Conservation (phyloP, 2,329 filamentous ascomycete species). For the Mollisia scopiformis region DNA sequence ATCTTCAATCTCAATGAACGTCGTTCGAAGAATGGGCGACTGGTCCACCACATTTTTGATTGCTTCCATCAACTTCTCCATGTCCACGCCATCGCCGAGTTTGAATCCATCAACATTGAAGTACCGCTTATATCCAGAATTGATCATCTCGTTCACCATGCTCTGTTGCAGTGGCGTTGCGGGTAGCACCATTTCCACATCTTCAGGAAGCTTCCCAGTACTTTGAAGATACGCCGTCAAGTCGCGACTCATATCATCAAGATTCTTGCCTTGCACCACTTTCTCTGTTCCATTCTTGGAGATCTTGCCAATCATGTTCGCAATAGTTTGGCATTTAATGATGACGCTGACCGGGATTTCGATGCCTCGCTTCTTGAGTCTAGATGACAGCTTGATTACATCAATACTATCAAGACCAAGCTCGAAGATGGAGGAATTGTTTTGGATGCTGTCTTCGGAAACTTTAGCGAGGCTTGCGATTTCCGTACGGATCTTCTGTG, state of each 20-base stretch:
- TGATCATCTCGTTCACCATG: conserved; percentile 81
- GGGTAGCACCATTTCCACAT: conserved; percentile 66
- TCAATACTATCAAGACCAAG: conserved; percentile 93
- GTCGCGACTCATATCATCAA: conserved; percentile 34
- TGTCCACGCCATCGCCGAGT: conserved; percentile 56
- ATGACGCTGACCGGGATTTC: conserved; percentile 73
- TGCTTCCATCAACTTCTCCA: conserved; percentile 58
- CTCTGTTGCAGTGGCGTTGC: conserved; percentile 85
- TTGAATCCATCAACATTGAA: conserved; percentile 83
- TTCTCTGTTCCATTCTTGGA: conserved; percentile 11
- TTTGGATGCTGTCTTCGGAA: conserved; percentile 52
- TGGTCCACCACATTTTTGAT: conserved; percentile 61
- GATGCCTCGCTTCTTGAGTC: conserved; percentile 64
- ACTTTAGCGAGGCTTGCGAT: conserved; percentile 65
- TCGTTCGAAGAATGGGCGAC: conserved; percentile 76
- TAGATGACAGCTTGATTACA: conserved; percentile 79
- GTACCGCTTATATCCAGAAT: conserved; percentile 74
- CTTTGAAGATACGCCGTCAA: conserved; percentile 44
- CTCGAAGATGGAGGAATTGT: conserved; percentile 71
- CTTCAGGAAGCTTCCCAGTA: conserved; percentile 39
- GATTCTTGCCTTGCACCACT: conserved; percentile 6
- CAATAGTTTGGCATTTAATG: conserved; percentile 71
- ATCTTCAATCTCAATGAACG: conserved; percentile 69
- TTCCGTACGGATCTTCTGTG: conserved; percentile 58
- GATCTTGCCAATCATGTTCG: conserved; percentile 50